Percentiles rank a stretch among this genome's conserved stretches.
These are phyloP conservation scores for Fulvia fulva DNA, from an alignment of 2,329 filamentous ascomycete genomes.

Conservation along the genomic window DNA sequence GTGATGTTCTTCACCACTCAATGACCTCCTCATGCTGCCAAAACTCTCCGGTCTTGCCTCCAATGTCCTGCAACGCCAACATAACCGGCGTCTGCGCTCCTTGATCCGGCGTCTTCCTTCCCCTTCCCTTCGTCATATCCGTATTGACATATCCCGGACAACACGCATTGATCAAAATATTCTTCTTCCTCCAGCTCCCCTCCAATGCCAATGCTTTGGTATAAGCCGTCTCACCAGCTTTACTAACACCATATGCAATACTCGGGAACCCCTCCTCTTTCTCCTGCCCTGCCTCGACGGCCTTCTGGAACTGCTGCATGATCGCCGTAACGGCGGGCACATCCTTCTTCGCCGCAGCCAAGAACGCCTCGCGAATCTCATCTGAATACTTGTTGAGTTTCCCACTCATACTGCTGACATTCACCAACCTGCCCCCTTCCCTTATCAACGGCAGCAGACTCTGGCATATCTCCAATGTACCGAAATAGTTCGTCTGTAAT, in stretches of 20 bases:
- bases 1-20: conserved; percentile 29
- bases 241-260: conserved; percentile 47
- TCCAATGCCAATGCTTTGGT: conserved; percentile 35
- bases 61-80: conserved; percentile 34
- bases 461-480: conserved; percentile 45
- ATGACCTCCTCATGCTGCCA: conserved; percentile 34
- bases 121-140: conserved; percentile 36
- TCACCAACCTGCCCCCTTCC: conserved; percentile 45
- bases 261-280: conserved; percentile 48
- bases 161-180: conserved; percentile 34
- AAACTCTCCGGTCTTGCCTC: conserved; percentile 32
- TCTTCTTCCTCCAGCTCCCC: conserved; percentile 24
- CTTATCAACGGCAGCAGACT: conserved; percentile 46
- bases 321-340: conserved; percentile 43
- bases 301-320: conserved; percentile 48
- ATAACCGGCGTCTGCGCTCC: conserved; percentile 36
- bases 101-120: conserved; percentile 34
- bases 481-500: conserved; percentile 51
- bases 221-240: conserved; percentile 34
- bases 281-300: conserved; percentile 45
- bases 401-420: conserved; percentile 47
- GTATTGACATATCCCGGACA: conserved; percentile 38
- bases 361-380: conserved; percentile 42
- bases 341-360: conserved; percentile 24
- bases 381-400: conserved; percentile 47